Conservation (phyloP, 768 basidiomycete species). For the Royoungia palumana region DNA sequence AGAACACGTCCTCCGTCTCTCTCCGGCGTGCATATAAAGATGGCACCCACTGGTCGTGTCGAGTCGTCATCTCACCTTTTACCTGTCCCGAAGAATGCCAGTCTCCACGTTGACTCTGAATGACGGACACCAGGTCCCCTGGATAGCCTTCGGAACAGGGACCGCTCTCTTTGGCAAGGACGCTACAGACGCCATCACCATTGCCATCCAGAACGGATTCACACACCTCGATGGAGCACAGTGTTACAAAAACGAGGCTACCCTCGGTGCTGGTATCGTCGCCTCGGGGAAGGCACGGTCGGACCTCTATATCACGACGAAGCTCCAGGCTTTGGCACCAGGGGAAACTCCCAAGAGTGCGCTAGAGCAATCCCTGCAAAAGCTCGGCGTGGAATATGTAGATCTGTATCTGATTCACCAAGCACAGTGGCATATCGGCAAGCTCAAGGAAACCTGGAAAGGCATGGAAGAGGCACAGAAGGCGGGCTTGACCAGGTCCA, state of each 20-base stretch:
- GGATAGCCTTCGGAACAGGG: slow-evolving; percentile 63
- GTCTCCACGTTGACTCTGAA: slow-evolving; percentile 45
- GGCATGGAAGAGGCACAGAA: slow-evolving; percentile 55
- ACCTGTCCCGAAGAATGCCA: slow-evolving; percentile 17
- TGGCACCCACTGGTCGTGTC: too few species aligned
- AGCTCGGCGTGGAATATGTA: slow-evolving; percentile 52
- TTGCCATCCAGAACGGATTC: slow-evolving; percentile 54
- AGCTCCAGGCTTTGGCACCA: slow-evolving; percentile 36
- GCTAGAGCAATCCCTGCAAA: slow-evolving; percentile 51
- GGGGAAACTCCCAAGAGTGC: slow-evolving; percentile 47
- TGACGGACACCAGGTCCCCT: slow-evolving; percentile 51
- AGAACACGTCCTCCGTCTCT: too few species aligned
- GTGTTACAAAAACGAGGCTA: slow-evolving; percentile 53
- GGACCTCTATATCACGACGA: slow-evolving; percentile 62
- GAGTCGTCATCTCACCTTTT: slow-evolving; percentile 5
- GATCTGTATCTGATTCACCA: slow-evolving; percentile 65
- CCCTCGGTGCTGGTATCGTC: slow-evolving; percentile 49
- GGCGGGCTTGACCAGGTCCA: slow-evolving; percentile 38
- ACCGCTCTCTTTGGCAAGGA: slow-evolving; percentile 49
- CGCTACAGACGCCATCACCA: slow-evolving; percentile 35
- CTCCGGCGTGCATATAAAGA: too few species aligned
- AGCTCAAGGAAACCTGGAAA: slow-evolving; percentile 53
- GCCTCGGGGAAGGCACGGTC: slow-evolving; percentile 50
- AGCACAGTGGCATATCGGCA: slow-evolving; percentile 38
- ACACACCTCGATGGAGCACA: slow-evolving; percentile 70